Conservation (phyloP, 805 yeast species). For the Hemisphaericaspora nanyangensis region DNA sequence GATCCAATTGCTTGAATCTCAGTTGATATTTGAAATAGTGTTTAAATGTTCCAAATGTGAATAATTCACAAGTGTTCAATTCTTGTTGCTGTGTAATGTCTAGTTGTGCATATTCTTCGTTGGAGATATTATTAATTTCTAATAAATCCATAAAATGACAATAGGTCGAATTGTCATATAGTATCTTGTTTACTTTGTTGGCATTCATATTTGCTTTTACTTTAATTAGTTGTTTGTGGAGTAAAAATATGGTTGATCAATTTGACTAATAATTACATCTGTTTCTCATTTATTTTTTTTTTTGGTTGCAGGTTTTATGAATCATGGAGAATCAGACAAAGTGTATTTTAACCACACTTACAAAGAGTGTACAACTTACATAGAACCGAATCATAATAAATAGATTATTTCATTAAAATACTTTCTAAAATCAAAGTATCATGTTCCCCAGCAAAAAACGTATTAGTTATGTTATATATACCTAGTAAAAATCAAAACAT, state of each 20-base stretch:
- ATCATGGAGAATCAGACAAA: too few relatives aligned
- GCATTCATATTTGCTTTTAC: not conserved
- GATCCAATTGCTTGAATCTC: conserved; percentile 13
- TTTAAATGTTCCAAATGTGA: conserved; percentile 31
- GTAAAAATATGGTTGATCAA: too few relatives aligned
- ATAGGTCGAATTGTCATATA: conserved; percentile 3
- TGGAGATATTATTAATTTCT: not conserved
- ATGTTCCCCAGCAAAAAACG: not conserved
- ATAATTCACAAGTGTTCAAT: conserved; percentile 32
- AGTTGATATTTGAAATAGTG: conserved; percentile 19
- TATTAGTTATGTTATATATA: not conserved
- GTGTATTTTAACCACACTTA: too few relatives aligned
- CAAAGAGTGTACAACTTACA: too few relatives aligned
- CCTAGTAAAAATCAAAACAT: too few relatives aligned
- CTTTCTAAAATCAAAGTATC: not conserved
- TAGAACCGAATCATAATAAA: too few relatives aligned
- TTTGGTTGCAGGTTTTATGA: too few relatives aligned
- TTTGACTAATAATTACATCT: too few relatives aligned
- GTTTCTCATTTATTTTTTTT: too few relatives aligned
- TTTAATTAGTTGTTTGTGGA: not conserved
- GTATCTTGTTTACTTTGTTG: not conserved
- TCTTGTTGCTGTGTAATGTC: not conserved
- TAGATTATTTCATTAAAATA: too few relatives aligned
- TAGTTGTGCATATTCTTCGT: not conserved
- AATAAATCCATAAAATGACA: conserved; percentile 7